These are phyloP conservation scores for Cladophialophora psammophila DNA, from an alignment of 2,329 filamentous ascomycete species.

Conservation along the genomic window DNA sequence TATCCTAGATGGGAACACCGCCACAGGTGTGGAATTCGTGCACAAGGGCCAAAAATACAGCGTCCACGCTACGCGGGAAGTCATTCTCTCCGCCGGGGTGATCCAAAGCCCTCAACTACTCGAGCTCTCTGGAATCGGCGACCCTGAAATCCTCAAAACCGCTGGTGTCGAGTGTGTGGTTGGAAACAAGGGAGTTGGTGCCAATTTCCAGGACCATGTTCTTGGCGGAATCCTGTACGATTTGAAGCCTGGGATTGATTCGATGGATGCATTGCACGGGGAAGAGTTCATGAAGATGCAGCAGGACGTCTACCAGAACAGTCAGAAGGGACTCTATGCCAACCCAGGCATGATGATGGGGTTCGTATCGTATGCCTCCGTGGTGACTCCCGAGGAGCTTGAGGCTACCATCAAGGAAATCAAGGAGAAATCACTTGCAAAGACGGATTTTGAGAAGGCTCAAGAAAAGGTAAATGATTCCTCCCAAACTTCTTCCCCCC, in stretches of 20 bases:
- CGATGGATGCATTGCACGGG: constrained; percentile 46
- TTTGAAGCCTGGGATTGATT: constrained; percentile 42
- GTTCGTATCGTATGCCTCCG: constrained; percentile 48
- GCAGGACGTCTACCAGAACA: constrained; percentile 45
- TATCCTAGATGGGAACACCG: constrained; percentile 39
- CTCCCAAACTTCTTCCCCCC: neutral
- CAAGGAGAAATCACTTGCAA: constrained; percentile 44
- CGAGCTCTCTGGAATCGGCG: constrained; percentile 68
- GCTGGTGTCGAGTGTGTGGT: constrained; percentile 54
- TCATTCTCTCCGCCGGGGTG: constrained; percentile 66
- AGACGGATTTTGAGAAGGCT: constrained; percentile 46
- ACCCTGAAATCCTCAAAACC: constrained; percentile 49
- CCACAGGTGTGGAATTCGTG: constrained; percentile 55
- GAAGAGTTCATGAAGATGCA: constrained; percentile 46
- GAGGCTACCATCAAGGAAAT: constrained; percentile 45
- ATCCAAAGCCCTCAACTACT: constrained; percentile 64
- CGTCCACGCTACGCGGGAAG: constrained; percentile 54
- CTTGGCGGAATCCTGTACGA: constrained; percentile 38
- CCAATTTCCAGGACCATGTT: constrained; percentile 58
- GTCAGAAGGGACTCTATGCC: constrained; percentile 44
- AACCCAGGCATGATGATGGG: constrained; percentile 47
- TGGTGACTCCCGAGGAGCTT: constrained; percentile 45
- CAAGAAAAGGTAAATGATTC: constrained; percentile 42
- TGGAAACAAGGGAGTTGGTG: constrained; percentile 54
- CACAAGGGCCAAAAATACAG: constrained; percentile 48